These are phyloP conservation scores for Ophiostoma montium DNA, from an alignment of 2,329 filamentous ascomycete species.

Conservation along the genomic window DNA sequence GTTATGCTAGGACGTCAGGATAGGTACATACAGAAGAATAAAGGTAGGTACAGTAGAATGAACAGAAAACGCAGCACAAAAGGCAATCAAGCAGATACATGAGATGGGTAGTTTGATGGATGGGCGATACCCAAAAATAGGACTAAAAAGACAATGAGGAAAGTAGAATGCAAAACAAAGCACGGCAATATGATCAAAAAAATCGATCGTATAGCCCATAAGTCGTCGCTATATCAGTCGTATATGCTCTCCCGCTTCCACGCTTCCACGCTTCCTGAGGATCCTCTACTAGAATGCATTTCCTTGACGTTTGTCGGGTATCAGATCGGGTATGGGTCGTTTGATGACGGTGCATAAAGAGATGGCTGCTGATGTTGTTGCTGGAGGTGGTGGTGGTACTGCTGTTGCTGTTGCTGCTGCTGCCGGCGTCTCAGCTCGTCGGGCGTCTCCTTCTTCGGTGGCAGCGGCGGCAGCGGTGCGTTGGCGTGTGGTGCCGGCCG, in stretches of 20 bases:
- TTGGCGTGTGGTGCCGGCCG: constrained; percentile 46
- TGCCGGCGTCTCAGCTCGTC: constrained; percentile 32
- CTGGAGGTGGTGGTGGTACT: constrained; percentile 5
- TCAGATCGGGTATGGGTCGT: constrained; percentile 15
- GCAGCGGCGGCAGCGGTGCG: constrained; percentile 45
- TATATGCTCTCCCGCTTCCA: background rate
- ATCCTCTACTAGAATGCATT: background rate
- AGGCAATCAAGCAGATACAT: background rate
- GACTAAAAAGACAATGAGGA: background rate
- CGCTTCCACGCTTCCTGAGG: background rate
- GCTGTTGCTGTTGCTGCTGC: constrained; percentile 3
- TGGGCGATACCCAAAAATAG: background rate
- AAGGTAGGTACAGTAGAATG: no score
- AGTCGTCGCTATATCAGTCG: background rate
- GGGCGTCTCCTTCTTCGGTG: constrained; percentile 36
- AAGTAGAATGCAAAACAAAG: background rate
- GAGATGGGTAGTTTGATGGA: background rate
- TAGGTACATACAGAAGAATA: background rate
- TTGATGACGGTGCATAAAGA: constrained; percentile 3
- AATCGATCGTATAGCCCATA: background rate
- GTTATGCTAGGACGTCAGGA: background rate
- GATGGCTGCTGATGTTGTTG: constrained; percentile 4
- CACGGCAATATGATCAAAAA: background rate
- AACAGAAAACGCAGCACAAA: background rate
- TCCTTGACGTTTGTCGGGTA: constrained; percentile 17